Percentiles rank a stretch among this genome's conserved stretches.
Conservation (phyloP, 139 green algal genomes). For the Micractinium sp. region DNA sequence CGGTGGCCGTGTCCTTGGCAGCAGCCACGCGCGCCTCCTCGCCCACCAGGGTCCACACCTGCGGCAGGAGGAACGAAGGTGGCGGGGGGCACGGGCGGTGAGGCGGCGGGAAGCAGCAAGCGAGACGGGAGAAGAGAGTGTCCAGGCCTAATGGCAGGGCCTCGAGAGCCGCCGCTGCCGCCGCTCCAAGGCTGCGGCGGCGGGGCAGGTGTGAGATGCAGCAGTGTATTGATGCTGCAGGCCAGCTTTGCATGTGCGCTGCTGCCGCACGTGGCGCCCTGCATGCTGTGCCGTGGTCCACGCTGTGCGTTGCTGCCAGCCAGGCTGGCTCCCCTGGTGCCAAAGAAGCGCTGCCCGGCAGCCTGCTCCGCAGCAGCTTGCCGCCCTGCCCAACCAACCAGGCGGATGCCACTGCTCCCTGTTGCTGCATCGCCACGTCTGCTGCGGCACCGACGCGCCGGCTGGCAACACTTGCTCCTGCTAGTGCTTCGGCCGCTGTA, state of each 20-base stretch:
- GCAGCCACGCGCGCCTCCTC: slow-evolving; percentile 72
- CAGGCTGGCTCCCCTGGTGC: neutral
- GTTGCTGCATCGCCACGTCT: neutral
- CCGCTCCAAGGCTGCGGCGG: neutral
- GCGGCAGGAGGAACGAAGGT: too few species aligned
- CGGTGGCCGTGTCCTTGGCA: slow-evolving; percentile 78
- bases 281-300: too few species aligned
- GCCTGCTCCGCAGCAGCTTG: too few species aligned
- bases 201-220: too few species aligned
- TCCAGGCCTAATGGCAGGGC: too few species aligned
- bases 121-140: neutral
- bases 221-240: too few species aligned
- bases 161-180: too few species aligned
- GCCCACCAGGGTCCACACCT: slow-evolving; percentile 21
- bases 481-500: neutral
- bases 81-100: neutral
- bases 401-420: neutral
- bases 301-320: too few species aligned
- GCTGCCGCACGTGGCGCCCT: too few species aligned
- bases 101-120: neutral
- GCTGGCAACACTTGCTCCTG: neutral
- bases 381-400: too few species aligned
- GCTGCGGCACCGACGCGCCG: neutral
- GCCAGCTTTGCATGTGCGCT: too few species aligned
- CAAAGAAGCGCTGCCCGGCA: too few species aligned